Evolutionary conservation across 139 green algal species (phyloP).

Genomic region (Micractinium conductrix): DNA sequence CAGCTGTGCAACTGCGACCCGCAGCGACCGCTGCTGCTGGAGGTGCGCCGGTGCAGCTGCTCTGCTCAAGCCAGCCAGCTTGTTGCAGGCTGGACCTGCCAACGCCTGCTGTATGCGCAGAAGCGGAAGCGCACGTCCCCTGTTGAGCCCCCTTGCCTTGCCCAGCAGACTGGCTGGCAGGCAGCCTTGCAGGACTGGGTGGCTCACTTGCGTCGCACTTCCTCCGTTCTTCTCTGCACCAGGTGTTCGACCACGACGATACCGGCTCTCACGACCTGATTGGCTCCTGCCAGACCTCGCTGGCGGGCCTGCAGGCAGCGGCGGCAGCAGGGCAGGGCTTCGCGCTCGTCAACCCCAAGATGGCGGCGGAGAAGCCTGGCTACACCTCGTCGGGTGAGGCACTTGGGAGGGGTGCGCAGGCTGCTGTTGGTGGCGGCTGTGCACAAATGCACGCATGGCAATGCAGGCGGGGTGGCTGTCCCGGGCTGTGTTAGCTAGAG

Average conservation of each 20-base stretch:
- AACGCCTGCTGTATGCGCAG: too few species aligned
- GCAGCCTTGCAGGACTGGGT: too few species aligned
- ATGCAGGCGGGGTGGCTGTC: too few species aligned
- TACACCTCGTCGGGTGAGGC: slow-evolving; percentile 1
- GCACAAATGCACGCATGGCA: too few species aligned
- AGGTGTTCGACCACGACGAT: slow-evolving; percentile 41
- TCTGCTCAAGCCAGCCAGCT: too few species aligned
- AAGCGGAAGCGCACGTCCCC: too few species aligned
- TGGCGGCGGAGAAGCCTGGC: neutral
- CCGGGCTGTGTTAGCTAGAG: too few species aligned
- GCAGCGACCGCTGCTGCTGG: slow-evolving; percentile 31
- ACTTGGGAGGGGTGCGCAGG: neutral
- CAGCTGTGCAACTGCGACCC: slow-evolving; percentile 52
- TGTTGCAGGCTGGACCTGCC: too few species aligned
- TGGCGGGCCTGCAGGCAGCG: slow-evolving; percentile 2
- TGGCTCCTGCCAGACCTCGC: neutral
- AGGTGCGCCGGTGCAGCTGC: neutral
- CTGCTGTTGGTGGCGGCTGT: neutral
- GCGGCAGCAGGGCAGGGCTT: neutral
- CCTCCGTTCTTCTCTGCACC: neutral
- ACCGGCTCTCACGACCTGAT: slow-evolving; percentile 37
- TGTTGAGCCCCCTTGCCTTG: too few species aligned
- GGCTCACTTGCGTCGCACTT: too few species aligned
- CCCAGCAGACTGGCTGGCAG: too few species aligned
- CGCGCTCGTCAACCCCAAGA: slow-evolving; percentile 21